These are phyloP conservation scores for Aspergillus sp. DNA, from an alignment of 2,329 filamentous ascomycete genomes.

Conservation along the genomic window DNA sequence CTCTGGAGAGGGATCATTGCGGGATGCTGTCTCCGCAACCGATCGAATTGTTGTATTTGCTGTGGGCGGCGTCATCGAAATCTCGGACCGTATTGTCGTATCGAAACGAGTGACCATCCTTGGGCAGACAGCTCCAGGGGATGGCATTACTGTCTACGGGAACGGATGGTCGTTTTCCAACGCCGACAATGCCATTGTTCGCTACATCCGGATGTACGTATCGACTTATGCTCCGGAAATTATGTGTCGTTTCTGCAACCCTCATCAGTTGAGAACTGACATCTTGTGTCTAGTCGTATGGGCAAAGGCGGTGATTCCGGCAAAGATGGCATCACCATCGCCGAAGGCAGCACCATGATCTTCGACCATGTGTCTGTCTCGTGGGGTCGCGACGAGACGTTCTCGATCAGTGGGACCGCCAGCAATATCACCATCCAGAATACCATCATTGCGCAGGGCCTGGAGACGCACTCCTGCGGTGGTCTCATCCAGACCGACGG, in stretches of 20 bases:
- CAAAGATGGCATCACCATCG: slow-evolving; percentile 56
- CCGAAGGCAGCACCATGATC: slow-evolving; percentile 54
- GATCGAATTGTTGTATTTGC: slow-evolving; percentile 53
- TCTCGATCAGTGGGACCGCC: slow-evolving; percentile 50
- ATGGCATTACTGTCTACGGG: slow-evolving; percentile 54
- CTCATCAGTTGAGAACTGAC: background rate
- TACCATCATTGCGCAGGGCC: slow-evolving; percentile 54
- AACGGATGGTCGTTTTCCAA: slow-evolving; percentile 54
- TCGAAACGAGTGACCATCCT: slow-evolving; percentile 51
- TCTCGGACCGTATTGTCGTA: slow-evolving; percentile 48
- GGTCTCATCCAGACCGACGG: slow-evolving; percentile 40
- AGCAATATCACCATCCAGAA: slow-evolving; percentile 54
- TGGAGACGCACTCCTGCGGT: slow-evolving; percentile 55
- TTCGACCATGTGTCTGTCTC: slow-evolving; percentile 56
- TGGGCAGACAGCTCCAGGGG: slow-evolving; percentile 52
- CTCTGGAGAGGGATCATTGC: slow-evolving; percentile 49
- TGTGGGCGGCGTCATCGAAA: slow-evolving; percentile 52
- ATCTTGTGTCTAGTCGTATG: slow-evolving; percentile 12
- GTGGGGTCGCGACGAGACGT: slow-evolving; percentile 59
- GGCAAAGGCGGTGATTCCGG: slow-evolving; percentile 49
- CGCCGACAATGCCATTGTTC: slow-evolving; percentile 53
- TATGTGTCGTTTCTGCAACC: background rate
- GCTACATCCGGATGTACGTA: slow-evolving; percentile 54
- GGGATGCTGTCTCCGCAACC: slow-evolving; percentile 49
- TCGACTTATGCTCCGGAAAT: background rate